phyloP scores from a whole-genome alignment of 2,329 filamentous ascomycete species.

The Trichoderma sp. region DNA sequence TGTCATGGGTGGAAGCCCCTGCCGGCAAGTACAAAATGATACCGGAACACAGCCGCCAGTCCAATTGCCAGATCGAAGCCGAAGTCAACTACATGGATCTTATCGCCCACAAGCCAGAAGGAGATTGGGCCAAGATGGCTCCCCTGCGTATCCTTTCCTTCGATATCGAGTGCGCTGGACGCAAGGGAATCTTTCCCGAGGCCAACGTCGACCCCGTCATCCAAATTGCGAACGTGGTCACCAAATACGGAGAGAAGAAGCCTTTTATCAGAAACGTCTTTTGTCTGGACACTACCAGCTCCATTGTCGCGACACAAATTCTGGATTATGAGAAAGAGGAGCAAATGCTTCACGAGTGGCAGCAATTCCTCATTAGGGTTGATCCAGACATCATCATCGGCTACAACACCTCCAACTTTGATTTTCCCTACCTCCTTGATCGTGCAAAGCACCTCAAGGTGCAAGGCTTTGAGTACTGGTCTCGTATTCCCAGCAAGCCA shows the following conservation, averaged over 20 bases:
- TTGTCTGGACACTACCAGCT: constrained; percentile 84
- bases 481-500: constrained; percentile 67
- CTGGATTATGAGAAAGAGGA: constrained; percentile 78
- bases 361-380: constrained; percentile 81
- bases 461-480: constrained; percentile 79
- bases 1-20: constrained; percentile 94
- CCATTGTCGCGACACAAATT: constrained; percentile 93
- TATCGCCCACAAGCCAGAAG: constrained; percentile 81
- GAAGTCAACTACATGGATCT: constrained; percentile 78
- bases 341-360: constrained; percentile 90
- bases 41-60: constrained; percentile 65
- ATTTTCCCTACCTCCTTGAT: constrained; percentile 93
- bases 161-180: constrained; percentile 96
- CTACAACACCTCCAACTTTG: constrained; percentile 98
- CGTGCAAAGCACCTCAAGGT: constrained; percentile 83
- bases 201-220: constrained; percentile 90
- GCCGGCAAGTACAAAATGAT: constrained; percentile 71
- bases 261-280: constrained; percentile 97
- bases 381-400: constrained; percentile 98
- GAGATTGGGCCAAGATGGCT: constrained; percentile 98
- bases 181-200: constrained; percentile 96
- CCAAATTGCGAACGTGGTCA: constrained; percentile 96
- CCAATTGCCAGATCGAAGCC: constrained; percentile 95
- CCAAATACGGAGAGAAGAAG: constrained; percentile 89
- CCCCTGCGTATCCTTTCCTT: constrained; percentile 90